Conservation (phyloP, 345 rosid species). For the Aethionema arabicum region DNA sequence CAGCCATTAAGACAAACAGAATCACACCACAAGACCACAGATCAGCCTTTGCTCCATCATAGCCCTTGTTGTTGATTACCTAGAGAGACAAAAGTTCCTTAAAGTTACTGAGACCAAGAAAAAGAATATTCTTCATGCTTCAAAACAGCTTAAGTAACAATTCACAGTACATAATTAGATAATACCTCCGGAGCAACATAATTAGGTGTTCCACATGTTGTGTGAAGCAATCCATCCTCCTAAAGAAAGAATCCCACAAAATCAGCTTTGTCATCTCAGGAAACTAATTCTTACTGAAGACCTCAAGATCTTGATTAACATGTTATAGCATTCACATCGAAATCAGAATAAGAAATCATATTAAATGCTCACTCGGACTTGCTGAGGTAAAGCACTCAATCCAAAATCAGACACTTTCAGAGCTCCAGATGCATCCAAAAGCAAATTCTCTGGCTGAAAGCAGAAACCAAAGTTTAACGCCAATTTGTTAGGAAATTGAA, state of each 20-base stretch:
- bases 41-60: constrained; percentile 97
- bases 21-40: constrained; percentile 99
- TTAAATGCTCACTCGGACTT: constrained; percentile 75
- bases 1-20: constrained; percentile 97
- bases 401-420: constrained; percentile 98
- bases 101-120: constrained; percentile 7
- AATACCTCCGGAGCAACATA: constrained; percentile 99
- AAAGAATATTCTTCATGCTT: neutral
- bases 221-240: constrained; percentile 99
- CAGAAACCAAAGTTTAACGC: constrained; percentile 3
- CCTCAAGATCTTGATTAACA: constrained; percentile 15
- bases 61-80: constrained; percentile 97
- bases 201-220: constrained; percentile 98
- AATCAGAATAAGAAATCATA: constrained; percentile 2
- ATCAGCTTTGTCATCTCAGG: constrained; percentile 13
- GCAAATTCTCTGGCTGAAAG: constrained; percentile 92
- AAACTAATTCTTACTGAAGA: neutral
- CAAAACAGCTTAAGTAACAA: neutral
- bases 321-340: neutral
- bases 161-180: constrained; percentile 28
- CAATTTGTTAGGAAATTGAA: constrained; percentile 8
- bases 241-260: constrained; percentile 33
- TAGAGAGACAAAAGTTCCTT: constrained; percentile 30
- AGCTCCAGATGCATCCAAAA: constrained; percentile 79
- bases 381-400: constrained; percentile 96